Base-by-base conservation (phyloP, 768 basidiomycete genomes). In the Hygrocybe coccinea region DNA sequence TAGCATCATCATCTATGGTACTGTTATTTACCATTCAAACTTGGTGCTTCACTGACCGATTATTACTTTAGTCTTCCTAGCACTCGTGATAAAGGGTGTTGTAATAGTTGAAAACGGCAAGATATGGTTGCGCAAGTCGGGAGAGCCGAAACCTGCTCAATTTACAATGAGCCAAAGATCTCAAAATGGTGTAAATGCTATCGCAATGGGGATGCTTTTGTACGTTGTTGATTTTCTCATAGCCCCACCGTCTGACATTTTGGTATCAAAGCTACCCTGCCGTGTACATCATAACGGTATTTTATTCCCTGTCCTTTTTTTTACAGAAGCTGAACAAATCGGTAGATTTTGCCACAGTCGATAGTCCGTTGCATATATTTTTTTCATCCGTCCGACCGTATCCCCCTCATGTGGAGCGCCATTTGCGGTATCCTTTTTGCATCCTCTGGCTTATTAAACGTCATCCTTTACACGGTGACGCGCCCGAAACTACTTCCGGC, bases 171-270 rank as follows among this genome's bases (percentile, higher is more conserved):
- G 35, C 17, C 9, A 47, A 33, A n/a, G 35, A 24, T 11, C 12
- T 35, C 34, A 15, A 2, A 55, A 58, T 44, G 5, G 56, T 17
- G 25, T 57, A 19, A 55, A 57, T 38, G 54, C 43, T 46, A 59
- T 70, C 33, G 73, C 76, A n/a, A 52, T 69, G 49, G 71, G 70
- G 39, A 70, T 76, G 75, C 65, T 75, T 15, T 74, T 69, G 75
- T 77, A 52, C 60, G 75, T 63, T 24, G n/a, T 33, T 19, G 46
- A 17, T 44, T 45, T 17, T 14, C n/a, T 15, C 12, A 3, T 52
- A 17, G 35, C 11, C 7, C 35, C 3, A 19, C 43, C 7, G 17
- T 33, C 19, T 21, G 22, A 0, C 46, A 15, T 39, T 45, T 14
- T 11, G 21, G 7, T 19, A 17, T 36, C 41, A 19, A 33, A 59